Evolutionary conservation across 2,329 filamentous ascomycete genomes (phyloP).

Genomic region (Neopestalotiopsis sp.): DNA sequence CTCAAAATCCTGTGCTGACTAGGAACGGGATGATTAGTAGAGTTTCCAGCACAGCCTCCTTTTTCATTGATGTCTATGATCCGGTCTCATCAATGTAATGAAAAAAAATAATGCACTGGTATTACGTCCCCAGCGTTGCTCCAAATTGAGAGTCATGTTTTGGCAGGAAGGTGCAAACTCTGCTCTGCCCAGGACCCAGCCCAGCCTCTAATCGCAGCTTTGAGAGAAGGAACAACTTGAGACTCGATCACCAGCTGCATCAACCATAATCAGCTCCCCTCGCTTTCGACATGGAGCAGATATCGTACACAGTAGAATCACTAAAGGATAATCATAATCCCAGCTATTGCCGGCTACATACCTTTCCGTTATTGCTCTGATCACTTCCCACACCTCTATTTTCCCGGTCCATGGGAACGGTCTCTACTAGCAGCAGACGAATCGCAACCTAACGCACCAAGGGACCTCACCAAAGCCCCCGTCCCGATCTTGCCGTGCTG

Average conservation of each 20-base stretch:
- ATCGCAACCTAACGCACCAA: too few species aligned
- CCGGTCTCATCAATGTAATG: not conserved
- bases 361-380: not conserved
- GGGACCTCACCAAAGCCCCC: too few species aligned
- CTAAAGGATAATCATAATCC: not conserved
- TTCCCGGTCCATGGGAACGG: too few species aligned
- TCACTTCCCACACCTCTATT: not conserved
- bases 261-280: too few species aligned
- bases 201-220: too few species aligned
- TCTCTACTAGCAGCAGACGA: too few species aligned
- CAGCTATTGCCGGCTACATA: not conserved
- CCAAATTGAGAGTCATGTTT: not conserved
- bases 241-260: too few species aligned
- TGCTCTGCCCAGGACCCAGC: not conserved
- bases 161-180: not conserved
- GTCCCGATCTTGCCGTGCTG: too few species aligned
- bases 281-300: not conserved
- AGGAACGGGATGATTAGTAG: too few species aligned
- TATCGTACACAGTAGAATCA: not conserved
- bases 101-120: not conserved
- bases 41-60: not conserved
- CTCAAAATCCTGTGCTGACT: too few species aligned
- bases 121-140: not conserved
- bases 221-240: too few species aligned
- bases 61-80: not conserved